These are phyloP conservation scores for Blastocystis sp. DNA, from an alignment of 352 stramenopile genomes.

Conservation along the genomic window DNA sequence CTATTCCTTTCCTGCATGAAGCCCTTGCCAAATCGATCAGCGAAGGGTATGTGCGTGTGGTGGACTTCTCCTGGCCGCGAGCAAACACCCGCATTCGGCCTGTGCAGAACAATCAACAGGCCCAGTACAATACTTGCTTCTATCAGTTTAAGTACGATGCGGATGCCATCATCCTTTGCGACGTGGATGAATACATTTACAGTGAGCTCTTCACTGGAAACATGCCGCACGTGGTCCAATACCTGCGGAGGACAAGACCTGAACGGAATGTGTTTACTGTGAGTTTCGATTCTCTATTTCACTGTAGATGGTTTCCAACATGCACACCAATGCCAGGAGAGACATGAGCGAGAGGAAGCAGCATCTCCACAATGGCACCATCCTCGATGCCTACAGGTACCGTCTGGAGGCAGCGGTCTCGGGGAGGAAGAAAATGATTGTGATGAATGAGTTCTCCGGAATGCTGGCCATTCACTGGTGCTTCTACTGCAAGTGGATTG, in stretches of 20 bases:
- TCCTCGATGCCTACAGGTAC: conserved; percentile 22
- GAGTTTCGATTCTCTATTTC: background rate
- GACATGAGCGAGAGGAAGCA: background rate
- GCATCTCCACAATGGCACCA: conserved; percentile 1
- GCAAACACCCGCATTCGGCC: background rate
- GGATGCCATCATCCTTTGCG: conserved; percentile 26
- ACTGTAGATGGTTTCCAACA: background rate
- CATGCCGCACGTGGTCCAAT: background rate
- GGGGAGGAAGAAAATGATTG: conserved; percentile 10
- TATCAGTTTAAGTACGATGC: conserved; percentile 43
- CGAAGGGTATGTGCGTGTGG: conserved; percentile 9
- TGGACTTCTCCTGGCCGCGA: conserved; percentile 57
- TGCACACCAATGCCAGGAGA: background rate
- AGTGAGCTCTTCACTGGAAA: conserved; percentile 37
- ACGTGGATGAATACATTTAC: conserved; percentile 62
- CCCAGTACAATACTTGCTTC: background rate
- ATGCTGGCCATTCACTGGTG: background rate
- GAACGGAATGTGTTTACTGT: background rate
- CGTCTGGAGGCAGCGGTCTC: background rate
- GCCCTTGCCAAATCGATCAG: background rate
- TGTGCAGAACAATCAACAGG: conserved; percentile 23
- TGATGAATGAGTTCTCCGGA: background rate
- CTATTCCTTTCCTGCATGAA: background rate
- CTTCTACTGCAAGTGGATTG: background rate
- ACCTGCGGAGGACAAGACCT: background rate